Base-by-base conservation (phyloP, 176 grass and related monocot species). In the Avena atlantica region DNA sequence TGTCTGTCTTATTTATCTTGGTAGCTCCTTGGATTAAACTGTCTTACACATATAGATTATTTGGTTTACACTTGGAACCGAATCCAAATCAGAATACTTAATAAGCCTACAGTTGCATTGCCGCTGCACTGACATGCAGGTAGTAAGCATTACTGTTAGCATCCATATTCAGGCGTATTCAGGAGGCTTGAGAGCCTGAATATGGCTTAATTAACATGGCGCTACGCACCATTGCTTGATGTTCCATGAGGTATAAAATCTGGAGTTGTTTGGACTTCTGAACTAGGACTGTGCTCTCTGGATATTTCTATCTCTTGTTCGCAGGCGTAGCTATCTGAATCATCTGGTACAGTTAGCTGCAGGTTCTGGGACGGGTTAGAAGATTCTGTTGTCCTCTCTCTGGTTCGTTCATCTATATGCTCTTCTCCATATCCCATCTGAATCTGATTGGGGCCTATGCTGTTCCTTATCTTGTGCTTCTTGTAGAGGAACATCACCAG, bases 401-500 rank as follows among this genome's bases (percentile, higher is more conserved):
- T 47, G 42, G 64, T 52, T 40, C 0, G 13, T 25, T 2, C 16
- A 9, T 56, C 20, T 24, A 6, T 48, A 53, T 47, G 2, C 21
- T 74, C 70, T 49, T 0, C 55, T 62, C 15, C 70, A 34, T 84
- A 56, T 82, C n/a, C 47, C 74, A 24, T 64, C n/a, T 11, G 19
- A 62, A 50, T 58, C 25, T 24, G 37, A 15, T 56, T 0, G 10
- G 12, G 24, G 19, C 31, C 8, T 86, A 57, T 49, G 0, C 0
- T 51, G 16, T 55, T 37, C 62, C 31, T 82, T 63, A 58, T 52
- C 51, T 49, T 24, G 13, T 85, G 23, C n/a, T 85, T 90, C 51
- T 82, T 45, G 42, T 77, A 72, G 45, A 82, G 49, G 83, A 85
- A 90, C 76, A 81, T 76, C 20, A 81, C 19, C 34, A 93, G 63